Percentiles rank a stretch among this genome's conserved stretches.
phyloP scores from a whole-genome alignment of 2,329 filamentous ascomycete genomes.

The Plectosphaerella cucumerina region DNA sequence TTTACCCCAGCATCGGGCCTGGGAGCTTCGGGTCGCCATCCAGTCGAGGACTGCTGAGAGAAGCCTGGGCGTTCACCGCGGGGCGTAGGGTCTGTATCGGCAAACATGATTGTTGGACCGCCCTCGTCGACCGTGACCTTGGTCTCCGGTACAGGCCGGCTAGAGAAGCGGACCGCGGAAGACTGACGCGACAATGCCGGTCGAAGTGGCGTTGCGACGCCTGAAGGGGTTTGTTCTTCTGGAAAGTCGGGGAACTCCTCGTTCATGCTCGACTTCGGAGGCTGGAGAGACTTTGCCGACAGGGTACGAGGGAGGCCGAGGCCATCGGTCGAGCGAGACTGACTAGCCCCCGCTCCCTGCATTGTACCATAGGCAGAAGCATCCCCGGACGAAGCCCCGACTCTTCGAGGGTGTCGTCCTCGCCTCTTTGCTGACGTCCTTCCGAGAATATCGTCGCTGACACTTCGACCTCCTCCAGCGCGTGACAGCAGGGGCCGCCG shows the following conservation, averaged over 20 bases:
- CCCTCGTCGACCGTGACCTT: slow-evolving; percentile 61
- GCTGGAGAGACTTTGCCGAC: neutral
- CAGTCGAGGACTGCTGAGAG: slow-evolving; percentile 42
- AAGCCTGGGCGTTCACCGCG: slow-evolving; percentile 30
- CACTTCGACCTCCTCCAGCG: slow-evolving; percentile 8
- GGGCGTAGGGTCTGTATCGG: slow-evolving; percentile 26
- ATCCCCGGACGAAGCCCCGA: neutral
- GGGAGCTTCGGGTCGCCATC: slow-evolving; percentile 52
- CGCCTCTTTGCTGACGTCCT: slow-evolving; percentile 9
- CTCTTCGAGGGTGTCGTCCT: neutral
- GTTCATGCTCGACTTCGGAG: neutral
- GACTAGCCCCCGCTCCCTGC: neutral
- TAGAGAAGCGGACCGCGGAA: slow-evolving; percentile 62
- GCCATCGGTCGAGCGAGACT: neutral
- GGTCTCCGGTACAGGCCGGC: slow-evolving; percentile 67
- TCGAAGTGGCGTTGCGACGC: slow-evolving; percentile 22
- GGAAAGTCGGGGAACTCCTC: neutral
- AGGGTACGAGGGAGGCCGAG: neutral
- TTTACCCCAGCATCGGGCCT: slow-evolving; percentile 49
- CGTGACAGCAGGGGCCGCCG: slow-evolving; percentile 12
- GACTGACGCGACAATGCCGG: slow-evolving; percentile 49
- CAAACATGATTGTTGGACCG: slow-evolving; percentile 74
- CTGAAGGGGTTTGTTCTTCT: slow-evolving; percentile 2
- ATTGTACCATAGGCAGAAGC: slow-evolving; percentile 18
- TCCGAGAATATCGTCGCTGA: slow-evolving; percentile 10